Evolutionary conservation across 495 filamentous ascomycete genomes (phyloP).

Genomic region (Hypoxylon intermedium): DNA sequence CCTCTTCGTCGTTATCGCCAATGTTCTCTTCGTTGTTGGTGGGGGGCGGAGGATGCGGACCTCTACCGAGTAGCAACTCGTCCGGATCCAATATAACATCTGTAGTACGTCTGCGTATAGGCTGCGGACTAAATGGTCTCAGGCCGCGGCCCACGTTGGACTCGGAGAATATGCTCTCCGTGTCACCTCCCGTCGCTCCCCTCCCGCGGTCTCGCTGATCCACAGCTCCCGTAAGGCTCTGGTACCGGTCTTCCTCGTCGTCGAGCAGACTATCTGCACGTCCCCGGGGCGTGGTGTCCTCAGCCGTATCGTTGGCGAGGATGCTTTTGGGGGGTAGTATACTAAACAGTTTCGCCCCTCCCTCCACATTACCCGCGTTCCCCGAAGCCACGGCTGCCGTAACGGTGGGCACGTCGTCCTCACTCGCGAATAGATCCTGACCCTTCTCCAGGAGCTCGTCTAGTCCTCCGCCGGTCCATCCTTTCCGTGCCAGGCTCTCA

Average conservation of each 20-base stretch:
- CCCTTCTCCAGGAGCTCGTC: conserved; percentile 67
- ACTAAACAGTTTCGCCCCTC: conserved; percentile 61
- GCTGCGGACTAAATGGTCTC: conserved; percentile 63
- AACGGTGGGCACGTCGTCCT: conserved; percentile 46
- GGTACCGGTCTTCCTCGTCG: conserved; percentile 54
- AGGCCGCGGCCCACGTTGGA: conserved; percentile 55
- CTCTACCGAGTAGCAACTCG: conserved; percentile 39
- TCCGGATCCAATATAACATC: conserved; percentile 52
- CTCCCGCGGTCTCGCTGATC: conserved; percentile 33
- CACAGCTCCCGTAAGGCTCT: conserved; percentile 57
- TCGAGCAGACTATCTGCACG: conserved; percentile 56
- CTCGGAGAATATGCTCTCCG: conserved; percentile 60
- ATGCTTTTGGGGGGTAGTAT: conserved; percentile 65
- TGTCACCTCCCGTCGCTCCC: conserved; percentile 39
- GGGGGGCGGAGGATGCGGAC: background rate
- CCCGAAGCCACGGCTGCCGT: conserved; percentile 24
- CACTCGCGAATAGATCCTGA: conserved; percentile 65
- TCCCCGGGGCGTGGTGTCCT: conserved; percentile 39
- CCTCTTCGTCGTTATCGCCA: conserved; percentile 15
- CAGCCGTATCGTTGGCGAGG: conserved; percentile 50
- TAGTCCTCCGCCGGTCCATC: conserved; percentile 68
- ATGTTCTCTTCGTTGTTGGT: background rate
- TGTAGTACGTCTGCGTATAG: conserved; percentile 45
- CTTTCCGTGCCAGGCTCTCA: conserved; percentile 67
- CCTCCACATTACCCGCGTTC: conserved; percentile 36